These are phyloP conservation scores for Kazachstania bromeliacearum DNA, from an alignment of 805 yeast genomes.

Conservation along the genomic window DNA sequence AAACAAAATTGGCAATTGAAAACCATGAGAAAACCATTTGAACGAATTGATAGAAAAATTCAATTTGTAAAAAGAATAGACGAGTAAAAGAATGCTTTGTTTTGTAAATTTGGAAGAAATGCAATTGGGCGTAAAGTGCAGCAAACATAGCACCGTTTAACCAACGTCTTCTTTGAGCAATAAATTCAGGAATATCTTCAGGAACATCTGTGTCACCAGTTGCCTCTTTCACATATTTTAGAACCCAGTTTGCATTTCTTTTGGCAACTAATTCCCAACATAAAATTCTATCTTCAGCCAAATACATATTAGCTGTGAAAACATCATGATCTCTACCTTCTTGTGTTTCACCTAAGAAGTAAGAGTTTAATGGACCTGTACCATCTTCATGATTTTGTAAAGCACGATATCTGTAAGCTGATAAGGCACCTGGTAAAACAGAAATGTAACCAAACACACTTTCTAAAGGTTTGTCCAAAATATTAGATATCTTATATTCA, in stretches of 20 bases:
- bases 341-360: conserved; percentile 79
- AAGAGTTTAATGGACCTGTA: conserved; percentile 81
- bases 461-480: conserved; percentile 88
- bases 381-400: conserved; percentile 79
- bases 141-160: conserved; percentile 96
- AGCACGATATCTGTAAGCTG: conserved; percentile 89
- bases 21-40: conserved; percentile 82
- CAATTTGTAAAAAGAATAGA: conserved; percentile 73
- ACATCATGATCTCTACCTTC: conserved; percentile 58
- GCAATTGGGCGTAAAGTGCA: conserved; percentile 78
- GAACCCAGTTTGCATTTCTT: conserved; percentile 71
- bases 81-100: conserved; percentile 78
- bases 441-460: conserved; percentile 87
- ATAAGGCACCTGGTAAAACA: conserved; percentile 91
- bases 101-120: conserved; percentile 80
- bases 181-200: conserved; percentile 86
- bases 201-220: conserved; percentile 97
- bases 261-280: conserved; percentile 96
- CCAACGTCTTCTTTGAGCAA: conserved; percentile 97
- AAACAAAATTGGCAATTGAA: conserved; percentile 81
- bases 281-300: conserved; percentile 92
- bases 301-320: conserved; percentile 91
- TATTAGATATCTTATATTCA: conserved; percentile 95
- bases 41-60: conserved; percentile 79
- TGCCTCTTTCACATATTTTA: conserved; percentile 86